Percentiles rank a stretch among this genome's conserved stretches.
phyloP scores from a whole-genome alignment of 306 rosid species.

The Biancaea sappan region DNA sequence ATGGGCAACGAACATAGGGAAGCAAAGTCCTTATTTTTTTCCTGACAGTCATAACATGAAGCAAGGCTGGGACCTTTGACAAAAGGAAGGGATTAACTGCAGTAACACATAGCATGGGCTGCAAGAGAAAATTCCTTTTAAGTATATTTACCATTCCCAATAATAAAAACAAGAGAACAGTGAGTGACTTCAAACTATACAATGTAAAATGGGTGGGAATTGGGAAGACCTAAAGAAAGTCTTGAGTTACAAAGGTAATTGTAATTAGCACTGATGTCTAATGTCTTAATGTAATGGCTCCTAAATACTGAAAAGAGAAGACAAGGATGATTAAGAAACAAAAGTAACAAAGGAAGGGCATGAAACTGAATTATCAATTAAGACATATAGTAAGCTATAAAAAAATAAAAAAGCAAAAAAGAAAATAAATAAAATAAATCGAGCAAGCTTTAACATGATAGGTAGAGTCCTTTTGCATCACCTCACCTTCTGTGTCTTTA shows the following conservation, averaged over 20 bases:
- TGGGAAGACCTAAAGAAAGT: not conserved
- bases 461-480: not conserved
- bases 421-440: too few relatives aligned
- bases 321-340: slow-evolving; percentile 6
- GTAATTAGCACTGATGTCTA: not conserved
- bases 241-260: not conserved
- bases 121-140: slow-evolving; percentile 60
- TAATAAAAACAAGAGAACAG: not conserved
- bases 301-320: slow-evolving; percentile 22
- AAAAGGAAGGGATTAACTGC: slow-evolving; percentile 97
- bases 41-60: slow-evolving; percentile 77
- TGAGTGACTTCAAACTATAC: slow-evolving; percentile 22
- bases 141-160: slow-evolving; percentile 4
- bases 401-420: too few relatives aligned
- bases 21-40: slow-evolving; percentile 80
- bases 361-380: slow-evolving; percentile 20
- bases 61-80: slow-evolving; percentile 92
- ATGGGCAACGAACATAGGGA: slow-evolving; percentile 89
- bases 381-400: slow-evolving; percentile 18
- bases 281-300: not conserved
- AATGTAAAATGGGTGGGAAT: not conserved
- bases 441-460: slow-evolving; percentile 3
- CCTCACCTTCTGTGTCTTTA: not conserved
- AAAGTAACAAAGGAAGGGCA: not conserved
- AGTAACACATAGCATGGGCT: slow-evolving; percentile 99